Evolutionary conservation across 1,139 yeast species (phyloP).

Genomic region (Saccharomyces uvarum): DNA sequence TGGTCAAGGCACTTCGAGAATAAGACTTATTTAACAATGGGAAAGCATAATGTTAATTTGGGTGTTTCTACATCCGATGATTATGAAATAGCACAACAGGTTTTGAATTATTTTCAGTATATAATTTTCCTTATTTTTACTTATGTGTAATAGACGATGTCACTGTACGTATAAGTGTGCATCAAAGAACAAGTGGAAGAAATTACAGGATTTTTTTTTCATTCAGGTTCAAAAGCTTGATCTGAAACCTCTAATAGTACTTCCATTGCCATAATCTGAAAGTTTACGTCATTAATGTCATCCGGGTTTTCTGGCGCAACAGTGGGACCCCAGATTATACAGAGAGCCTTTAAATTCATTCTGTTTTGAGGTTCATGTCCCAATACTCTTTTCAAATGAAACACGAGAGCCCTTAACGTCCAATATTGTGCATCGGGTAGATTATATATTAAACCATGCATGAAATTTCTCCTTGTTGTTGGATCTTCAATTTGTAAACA

Average conservation of each 20-base stretch:
- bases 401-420: constrained; percentile 73
- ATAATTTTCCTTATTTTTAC: neutral
- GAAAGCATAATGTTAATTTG: neutral
- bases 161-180: neutral
- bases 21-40: neutral
- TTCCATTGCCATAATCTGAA: constrained; percentile 75
- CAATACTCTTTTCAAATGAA: constrained; percentile 75
- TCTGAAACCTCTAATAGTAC: constrained; percentile 77
- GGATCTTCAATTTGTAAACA: constrained; percentile 65
- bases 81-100: neutral
- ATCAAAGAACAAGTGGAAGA: neutral
- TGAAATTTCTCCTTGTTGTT: constrained; percentile 54
- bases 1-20: neutral
- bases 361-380: constrained; percentile 57
- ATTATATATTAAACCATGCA: constrained; percentile 81
- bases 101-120: neutral
- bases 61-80: neutral
- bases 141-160: neutral
- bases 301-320: constrained; percentile 55
- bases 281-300: constrained; percentile 70
- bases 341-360: constrained; percentile 73
- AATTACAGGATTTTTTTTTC: constrained; percentile 7
- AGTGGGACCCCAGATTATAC: constrained; percentile 93
- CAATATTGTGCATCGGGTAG: constrained; percentile 94
- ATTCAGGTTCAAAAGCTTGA: constrained; percentile 75